Conservation (phyloP, 2,329 filamentous ascomycete species). For the Sporothrix protearum region DNA sequence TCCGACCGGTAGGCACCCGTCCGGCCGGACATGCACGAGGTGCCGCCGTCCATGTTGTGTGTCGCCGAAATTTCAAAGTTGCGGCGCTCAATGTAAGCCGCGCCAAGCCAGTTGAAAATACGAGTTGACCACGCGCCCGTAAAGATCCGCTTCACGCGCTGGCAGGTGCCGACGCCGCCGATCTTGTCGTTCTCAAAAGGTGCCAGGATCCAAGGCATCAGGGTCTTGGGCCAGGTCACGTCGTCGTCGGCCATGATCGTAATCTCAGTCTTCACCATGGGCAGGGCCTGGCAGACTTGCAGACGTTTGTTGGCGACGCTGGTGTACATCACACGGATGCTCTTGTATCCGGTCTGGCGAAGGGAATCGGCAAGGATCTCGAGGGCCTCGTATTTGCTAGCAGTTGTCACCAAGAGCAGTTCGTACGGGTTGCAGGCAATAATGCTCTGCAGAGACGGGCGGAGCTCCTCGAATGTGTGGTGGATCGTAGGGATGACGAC, state of each 20-base stretch:
- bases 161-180: conserved; percentile 88
- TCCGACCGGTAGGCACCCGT: conserved; percentile 88
- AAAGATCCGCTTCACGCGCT: conserved; percentile 71
- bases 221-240: conserved; percentile 82
- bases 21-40: conserved; percentile 94
- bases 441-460: conserved; percentile 74
- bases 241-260: conserved; percentile 95
- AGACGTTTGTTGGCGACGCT: conserved; percentile 91
- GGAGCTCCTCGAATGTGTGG: conserved; percentile 77
- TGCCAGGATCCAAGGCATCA: conserved; percentile 87
- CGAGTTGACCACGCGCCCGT: conserved; percentile 56
- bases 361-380: conserved; percentile 63
- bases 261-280: conserved; percentile 75
- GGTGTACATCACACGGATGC: conserved; percentile 71
- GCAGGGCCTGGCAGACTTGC: conserved; percentile 88
- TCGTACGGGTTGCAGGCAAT: conserved; percentile 65
- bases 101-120: conserved; percentile 84
- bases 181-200: conserved; percentile 82
- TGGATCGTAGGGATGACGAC: conserved; percentile 93
- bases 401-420: conserved; percentile 82
- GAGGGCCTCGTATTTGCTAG: conserved; percentile 69
- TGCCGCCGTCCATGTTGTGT: conserved; percentile 88
- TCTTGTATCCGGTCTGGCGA: conserved; percentile 42
- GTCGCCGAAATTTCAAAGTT: conserved; percentile 98
- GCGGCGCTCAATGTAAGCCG: conserved; percentile 85